phyloP scores from a whole-genome alignment of 805 yeast species.

The Priceomyces haplophilus region DNA sequence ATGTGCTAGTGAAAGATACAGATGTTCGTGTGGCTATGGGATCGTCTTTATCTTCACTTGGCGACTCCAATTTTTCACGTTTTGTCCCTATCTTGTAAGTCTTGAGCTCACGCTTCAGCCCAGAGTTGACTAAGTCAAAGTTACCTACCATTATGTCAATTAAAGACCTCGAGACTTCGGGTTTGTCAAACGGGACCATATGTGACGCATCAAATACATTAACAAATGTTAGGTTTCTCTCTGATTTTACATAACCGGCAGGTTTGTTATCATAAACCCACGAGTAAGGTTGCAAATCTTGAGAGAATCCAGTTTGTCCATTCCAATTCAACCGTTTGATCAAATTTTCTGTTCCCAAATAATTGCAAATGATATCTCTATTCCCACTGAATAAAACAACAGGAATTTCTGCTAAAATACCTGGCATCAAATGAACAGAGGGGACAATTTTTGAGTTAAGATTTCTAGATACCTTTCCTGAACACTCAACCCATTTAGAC shows the following conservation, averaged over 20 bases:
- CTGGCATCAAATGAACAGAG: slow-evolving; percentile 65
- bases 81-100: slow-evolving; percentile 30
- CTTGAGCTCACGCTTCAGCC: slow-evolving; percentile 13
- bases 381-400: slow-evolving; percentile 82
- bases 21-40: neutral
- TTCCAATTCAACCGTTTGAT: slow-evolving; percentile 65
- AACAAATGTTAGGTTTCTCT: slow-evolving; percentile 73
- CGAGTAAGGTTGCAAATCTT: slow-evolving; percentile 22
- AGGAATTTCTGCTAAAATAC: slow-evolving; percentile 54
- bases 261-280: slow-evolving; percentile 45
- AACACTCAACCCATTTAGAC: slow-evolving; percentile 77
- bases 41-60: neutral
- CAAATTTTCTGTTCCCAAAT: slow-evolving; percentile 66
- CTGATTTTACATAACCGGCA: slow-evolving; percentile 43
- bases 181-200: slow-evolving; percentile 88
- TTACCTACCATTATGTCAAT: slow-evolving; percentile 49
- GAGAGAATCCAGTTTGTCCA: slow-evolving; percentile 52
- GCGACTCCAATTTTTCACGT: slow-evolving; percentile 1
- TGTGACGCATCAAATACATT: slow-evolving; percentile 77
- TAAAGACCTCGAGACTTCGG: slow-evolving; percentile 66
- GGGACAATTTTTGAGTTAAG: slow-evolving; percentile 55
- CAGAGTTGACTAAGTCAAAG: slow-evolving; percentile 17
- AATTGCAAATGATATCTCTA: slow-evolving; percentile 85
- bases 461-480: slow-evolving; percentile 48
- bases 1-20: neutral